These are phyloP conservation scores for Irpex lacteus DNA, from an alignment of 1,284 basidiomycete species.

Conservation along the genomic window DNA sequence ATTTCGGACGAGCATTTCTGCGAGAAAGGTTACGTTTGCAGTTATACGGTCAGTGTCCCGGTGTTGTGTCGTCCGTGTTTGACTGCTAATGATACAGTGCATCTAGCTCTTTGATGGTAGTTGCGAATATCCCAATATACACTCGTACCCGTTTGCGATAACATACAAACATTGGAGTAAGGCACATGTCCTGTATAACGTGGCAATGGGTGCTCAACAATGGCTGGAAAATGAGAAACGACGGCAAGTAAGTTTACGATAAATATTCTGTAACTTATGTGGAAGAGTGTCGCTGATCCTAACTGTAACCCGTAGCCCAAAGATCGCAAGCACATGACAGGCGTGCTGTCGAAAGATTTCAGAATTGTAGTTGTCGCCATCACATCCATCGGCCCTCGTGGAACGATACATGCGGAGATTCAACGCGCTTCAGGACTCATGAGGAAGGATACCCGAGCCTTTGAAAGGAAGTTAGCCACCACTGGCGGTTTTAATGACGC, in stretches of 20 bases:
- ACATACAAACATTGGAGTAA: neutral
- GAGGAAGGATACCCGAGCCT: neutral
- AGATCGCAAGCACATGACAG: neutral
- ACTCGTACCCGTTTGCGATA: neutral
- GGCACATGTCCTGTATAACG: neutral
- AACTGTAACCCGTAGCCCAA: neutral
- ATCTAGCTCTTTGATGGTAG: neutral
- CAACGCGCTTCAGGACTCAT: neutral
- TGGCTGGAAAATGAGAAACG: neutral
- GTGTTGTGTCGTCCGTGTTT: neutral
- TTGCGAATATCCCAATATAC: neutral
- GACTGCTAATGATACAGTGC: neutral
- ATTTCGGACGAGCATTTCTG: neutral
- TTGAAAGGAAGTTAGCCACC: too few relatives aligned
- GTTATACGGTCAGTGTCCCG: neutral
- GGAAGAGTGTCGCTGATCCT: too few relatives aligned
- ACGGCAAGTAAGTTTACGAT: neutral
- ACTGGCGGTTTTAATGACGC: too few relatives aligned
- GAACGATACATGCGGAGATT: neutral
- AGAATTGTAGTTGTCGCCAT: neutral
- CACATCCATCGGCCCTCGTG: neutral
- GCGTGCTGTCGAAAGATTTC: neutral
- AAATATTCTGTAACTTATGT: neutral
- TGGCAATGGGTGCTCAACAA: neutral
- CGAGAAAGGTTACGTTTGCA: neutral